Conservation (phyloP, 2,329 filamentous ascomycete genomes). For the Fusarium annulatum region DNA sequence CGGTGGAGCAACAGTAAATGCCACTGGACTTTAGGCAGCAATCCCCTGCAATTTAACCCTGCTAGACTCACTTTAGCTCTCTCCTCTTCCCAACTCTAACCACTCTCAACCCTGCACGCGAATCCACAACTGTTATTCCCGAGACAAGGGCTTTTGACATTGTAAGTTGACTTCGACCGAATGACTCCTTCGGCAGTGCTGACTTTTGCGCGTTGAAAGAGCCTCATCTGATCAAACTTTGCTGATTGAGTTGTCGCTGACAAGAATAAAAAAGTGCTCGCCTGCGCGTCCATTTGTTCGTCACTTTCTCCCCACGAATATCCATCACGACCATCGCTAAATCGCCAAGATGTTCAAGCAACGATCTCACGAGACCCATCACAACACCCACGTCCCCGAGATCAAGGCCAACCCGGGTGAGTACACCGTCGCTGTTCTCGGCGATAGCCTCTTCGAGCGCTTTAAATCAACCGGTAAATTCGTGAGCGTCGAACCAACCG, state of each 20-base stretch:
- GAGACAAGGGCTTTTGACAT: not conserved
- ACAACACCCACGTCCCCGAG: constrained; percentile 1
- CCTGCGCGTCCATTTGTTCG: not conserved
- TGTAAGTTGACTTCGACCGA: not conserved
- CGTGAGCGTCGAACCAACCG: not conserved
- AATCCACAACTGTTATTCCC: not conserved
- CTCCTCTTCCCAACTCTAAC: not conserved
- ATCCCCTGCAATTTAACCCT: not conserved
- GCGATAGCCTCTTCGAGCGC: constrained; percentile 18
- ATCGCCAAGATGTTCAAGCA: constrained; percentile 12
- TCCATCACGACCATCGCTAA: not conserved
- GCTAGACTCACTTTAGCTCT: not conserved
- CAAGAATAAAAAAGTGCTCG: not conserved
- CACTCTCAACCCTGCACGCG: not conserved
- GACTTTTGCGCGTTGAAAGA: not conserved
- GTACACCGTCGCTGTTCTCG: not conserved
- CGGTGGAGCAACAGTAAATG: not conserved
- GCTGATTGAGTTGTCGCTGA: not conserved
- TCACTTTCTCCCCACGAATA: not conserved
- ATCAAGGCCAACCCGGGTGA: not conserved
- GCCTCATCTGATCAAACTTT: not conserved
- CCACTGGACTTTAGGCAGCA: not conserved
- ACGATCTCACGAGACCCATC: constrained; percentile 15
- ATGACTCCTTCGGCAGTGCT: not conserved
- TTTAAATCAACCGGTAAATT: constrained; percentile 1